Conservation (phyloP, 768 basidiomycete genomes). For the Galerina marginata region DNA sequence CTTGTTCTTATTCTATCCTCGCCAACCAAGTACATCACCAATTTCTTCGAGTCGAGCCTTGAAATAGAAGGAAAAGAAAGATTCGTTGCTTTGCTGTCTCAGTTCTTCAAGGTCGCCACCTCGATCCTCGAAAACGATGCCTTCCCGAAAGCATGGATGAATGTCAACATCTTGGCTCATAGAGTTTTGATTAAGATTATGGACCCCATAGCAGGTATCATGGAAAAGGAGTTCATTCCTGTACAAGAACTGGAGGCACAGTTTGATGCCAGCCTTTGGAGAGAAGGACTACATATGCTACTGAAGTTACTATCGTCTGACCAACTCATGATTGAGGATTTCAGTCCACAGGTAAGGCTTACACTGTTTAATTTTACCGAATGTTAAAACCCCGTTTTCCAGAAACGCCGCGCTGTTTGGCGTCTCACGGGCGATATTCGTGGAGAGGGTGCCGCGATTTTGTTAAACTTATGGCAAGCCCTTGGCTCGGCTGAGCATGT, state of each 20-base stretch:
- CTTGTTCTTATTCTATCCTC: constrained; percentile 83
- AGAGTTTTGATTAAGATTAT: constrained; percentile 88
- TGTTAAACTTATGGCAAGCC: constrained; percentile 84
- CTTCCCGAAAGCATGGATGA: constrained; percentile 91
- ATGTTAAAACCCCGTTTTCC: background rate
- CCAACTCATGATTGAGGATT: constrained; percentile 92
- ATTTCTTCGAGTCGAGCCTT: constrained; percentile 78
- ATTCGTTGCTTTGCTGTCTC: constrained; percentile 69
- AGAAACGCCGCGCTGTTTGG: constrained; percentile 97
- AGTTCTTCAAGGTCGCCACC: constrained; percentile 80
- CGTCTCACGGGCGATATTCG: constrained; percentile 94
- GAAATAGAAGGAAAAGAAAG: constrained; percentile 91
- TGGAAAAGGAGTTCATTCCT: constrained; percentile 85
- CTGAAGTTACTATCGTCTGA: constrained; percentile 88
- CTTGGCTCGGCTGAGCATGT: constrained; percentile 77
- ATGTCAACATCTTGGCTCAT: constrained; percentile 87
- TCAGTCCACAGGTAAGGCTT: constrained; percentile 80
- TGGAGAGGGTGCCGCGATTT: constrained; percentile 84
- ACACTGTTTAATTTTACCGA: background rate
- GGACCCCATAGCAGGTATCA: constrained; percentile 78
- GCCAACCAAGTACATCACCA: constrained; percentile 74
- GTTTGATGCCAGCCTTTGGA: constrained; percentile 84
- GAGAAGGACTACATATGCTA: constrained; percentile 78
- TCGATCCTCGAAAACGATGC: constrained; percentile 89
- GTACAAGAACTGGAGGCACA: constrained; percentile 59